Evolutionary conservation across 2,329 filamentous ascomycete genomes (phyloP), one percentile per base, ranked within the genome.

Genomic region (Aspergillus tamarii): DNA sequence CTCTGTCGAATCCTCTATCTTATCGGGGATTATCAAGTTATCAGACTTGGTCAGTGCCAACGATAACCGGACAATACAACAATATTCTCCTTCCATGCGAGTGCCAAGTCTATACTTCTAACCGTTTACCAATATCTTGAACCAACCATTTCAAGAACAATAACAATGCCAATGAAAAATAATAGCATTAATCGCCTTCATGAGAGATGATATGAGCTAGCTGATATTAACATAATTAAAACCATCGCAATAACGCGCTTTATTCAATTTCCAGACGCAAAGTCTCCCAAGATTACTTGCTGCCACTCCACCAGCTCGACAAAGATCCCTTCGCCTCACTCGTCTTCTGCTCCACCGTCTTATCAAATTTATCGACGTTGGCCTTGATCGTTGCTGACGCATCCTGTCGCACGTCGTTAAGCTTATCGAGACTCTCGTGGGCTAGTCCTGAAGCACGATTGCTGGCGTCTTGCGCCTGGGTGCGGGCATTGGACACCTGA

Each of bases 291-390:
- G 9, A 46, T 46, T 64, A 67, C 60, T 68, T 67, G 62, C 64
- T 66, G 41, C 67, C 58, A 54, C 93, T 90, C 74, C 97, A 96
- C 94, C 93, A 97, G 77, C 91, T 87, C 48, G 90, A 91, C 72
- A 96, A 79, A 67, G 91, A 90, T 72, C 88, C 87, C 88, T 97
- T 97, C 52, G 93, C 91, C 83, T 97, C 91, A 58, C 88, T 80
- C 4, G 93, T 88, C 69, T 89, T 88, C 69, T 91, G 84, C 83
- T 94, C 91, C 59, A 97, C 90, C 69, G 88, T 93, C 73, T 88
- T 87, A 81, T 97, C 94, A 72, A 94, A 89, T 77, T 90, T 87
- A 79, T 97, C 90, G 58, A 95, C 81, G 11, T 83, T 65, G 3
- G 60, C 56, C 26, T 62, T 82, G 68, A 87, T 66, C 61, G 84